These are phyloP conservation scores for Albatrellus ellisii DNA, from an alignment of 768 basidiomycete species.

Conservation along the genomic window DNA sequence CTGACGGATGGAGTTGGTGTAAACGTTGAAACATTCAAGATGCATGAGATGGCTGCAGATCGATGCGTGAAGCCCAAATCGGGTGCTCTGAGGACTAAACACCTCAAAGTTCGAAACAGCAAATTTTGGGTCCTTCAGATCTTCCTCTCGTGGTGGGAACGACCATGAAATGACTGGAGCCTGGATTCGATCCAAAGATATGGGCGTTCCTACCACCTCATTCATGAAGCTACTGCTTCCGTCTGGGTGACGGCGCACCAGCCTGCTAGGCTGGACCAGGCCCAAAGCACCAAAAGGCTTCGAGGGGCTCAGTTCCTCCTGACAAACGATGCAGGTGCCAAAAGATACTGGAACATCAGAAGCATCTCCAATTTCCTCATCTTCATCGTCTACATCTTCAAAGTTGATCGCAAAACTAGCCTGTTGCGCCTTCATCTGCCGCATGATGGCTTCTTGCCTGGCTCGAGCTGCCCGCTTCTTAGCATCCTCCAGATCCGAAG, in stretches of 20 bases:
- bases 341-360: slow-evolving; percentile 41
- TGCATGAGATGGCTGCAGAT: slow-evolving; percentile 98
- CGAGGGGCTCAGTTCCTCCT: slow-evolving; percentile 71
- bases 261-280: slow-evolving; percentile 75
- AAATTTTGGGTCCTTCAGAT: slow-evolving; percentile 33
- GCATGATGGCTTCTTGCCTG: slow-evolving; percentile 89
- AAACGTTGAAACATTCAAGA: slow-evolving; percentile 84
- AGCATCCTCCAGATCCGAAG: slow-evolving; percentile 45
- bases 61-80: slow-evolving; percentile 78
- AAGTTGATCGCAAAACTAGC: slow-evolving; percentile 74
- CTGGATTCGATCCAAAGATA: slow-evolving; percentile 49
- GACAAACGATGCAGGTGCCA: slow-evolving; percentile 97
- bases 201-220: slow-evolving; percentile 51
- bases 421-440: slow-evolving; percentile 90
- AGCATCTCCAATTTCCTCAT: slow-evolving; percentile 41
- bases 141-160: slow-evolving; percentile 40
- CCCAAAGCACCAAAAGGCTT: slow-evolving; percentile 79
- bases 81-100: slow-evolving; percentile 55
- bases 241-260: slow-evolving; percentile 70
- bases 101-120: slow-evolving; percentile 48
- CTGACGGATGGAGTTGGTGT: slow-evolving; percentile 74
- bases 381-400: slow-evolving; percentile 60
- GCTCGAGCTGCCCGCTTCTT: slow-evolving; percentile 81
- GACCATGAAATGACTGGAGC: slow-evolving; percentile 21
- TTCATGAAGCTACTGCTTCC: slow-evolving; percentile 46